Percentiles rank a stretch among this genome's conserved stretches.
phyloP scores from a whole-genome alignment of 495 filamentous ascomycete genomes.

The Astrothelium subdiscretum region DNA sequence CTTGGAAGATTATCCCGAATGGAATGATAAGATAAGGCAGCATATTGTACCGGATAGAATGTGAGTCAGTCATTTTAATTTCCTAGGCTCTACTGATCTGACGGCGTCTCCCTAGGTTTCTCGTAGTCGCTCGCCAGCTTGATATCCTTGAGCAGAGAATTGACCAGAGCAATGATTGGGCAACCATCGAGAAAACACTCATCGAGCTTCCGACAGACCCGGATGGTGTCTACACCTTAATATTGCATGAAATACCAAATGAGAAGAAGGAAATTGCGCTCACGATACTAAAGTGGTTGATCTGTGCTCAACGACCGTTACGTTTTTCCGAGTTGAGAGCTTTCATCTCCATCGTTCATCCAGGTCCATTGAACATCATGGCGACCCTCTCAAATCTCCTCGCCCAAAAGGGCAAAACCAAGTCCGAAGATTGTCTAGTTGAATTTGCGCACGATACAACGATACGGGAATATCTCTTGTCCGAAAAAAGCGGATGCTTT shows the following conservation, averaged over 20 bases:
- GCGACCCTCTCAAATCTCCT: neutral
- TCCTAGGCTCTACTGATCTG: neutral
- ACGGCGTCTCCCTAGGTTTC: neutral
- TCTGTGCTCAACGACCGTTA: neutral
- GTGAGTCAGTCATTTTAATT: neutral
- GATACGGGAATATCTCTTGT: neutral
- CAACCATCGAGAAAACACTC: neutral
- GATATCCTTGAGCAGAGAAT: constrained; percentile 1
- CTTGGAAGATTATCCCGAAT: neutral
- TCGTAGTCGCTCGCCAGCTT: constrained; percentile 1
- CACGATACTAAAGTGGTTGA: neutral
- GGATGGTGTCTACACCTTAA: neutral
- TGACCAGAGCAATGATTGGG: neutral
- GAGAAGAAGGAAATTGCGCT: neutral
- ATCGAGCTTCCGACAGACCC: neutral
- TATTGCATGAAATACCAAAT: neutral
- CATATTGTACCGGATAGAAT: constrained; percentile 1
- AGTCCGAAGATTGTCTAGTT: neutral
- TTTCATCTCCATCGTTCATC: neutral
- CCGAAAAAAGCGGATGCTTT: neutral
- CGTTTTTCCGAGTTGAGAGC: neutral
- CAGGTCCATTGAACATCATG: neutral
- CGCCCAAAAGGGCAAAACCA: neutral
- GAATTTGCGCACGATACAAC: constrained; percentile 1
- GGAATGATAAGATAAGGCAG: neutral